phyloP scores from a whole-genome alignment of 2,329 filamentous ascomycete species.

The Cladosporium phlei region DNA sequence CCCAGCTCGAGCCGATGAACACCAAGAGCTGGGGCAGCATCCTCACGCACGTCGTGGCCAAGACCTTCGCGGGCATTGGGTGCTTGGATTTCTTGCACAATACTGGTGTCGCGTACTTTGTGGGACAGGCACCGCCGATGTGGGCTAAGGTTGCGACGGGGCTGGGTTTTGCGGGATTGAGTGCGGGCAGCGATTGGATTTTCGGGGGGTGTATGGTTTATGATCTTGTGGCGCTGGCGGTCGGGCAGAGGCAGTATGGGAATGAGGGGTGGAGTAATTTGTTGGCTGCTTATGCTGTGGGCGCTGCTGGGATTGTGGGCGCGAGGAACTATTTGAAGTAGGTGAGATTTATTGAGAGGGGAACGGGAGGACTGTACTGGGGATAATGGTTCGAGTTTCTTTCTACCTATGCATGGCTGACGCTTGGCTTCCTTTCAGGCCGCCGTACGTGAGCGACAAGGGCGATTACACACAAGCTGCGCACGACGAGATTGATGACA shows the following conservation, averaged over 20 bases:
- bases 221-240: slow-evolving; percentile 51
- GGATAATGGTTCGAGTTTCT: not conserved
- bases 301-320: slow-evolving; percentile 50
- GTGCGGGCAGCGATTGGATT: slow-evolving; percentile 54
- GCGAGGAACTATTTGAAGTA: slow-evolving; percentile 51
- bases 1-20: slow-evolving; percentile 46
- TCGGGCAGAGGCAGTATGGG: slow-evolving; percentile 50
- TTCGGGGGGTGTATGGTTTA: slow-evolving; percentile 57
- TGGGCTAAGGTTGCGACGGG: slow-evolving; percentile 51
- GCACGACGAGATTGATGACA: slow-evolving; percentile 28
- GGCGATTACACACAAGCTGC: slow-evolving; percentile 22
- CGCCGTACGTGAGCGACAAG: slow-evolving; percentile 27
- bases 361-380: too few species aligned
- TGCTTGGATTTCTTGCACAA: slow-evolving; percentile 58
- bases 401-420: slow-evolving; percentile 4
- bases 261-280: slow-evolving; percentile 47
- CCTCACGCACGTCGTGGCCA: slow-evolving; percentile 55
- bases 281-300: slow-evolving; percentile 49
- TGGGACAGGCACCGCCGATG: slow-evolving; percentile 43
- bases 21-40: slow-evolving; percentile 46
- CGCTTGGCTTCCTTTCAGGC: slow-evolving; percentile 22
- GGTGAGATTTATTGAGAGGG: slow-evolving; percentile 29
- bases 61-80: slow-evolving; percentile 58
- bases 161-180: slow-evolving; percentile 49
- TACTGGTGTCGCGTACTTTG: slow-evolving; percentile 52